A percentile compares a stretch with the other conserved stretches of the same genome.
Conservation (phyloP, 1,139 yeast genomes). For the Sugiyamaella paludigena region DNA sequence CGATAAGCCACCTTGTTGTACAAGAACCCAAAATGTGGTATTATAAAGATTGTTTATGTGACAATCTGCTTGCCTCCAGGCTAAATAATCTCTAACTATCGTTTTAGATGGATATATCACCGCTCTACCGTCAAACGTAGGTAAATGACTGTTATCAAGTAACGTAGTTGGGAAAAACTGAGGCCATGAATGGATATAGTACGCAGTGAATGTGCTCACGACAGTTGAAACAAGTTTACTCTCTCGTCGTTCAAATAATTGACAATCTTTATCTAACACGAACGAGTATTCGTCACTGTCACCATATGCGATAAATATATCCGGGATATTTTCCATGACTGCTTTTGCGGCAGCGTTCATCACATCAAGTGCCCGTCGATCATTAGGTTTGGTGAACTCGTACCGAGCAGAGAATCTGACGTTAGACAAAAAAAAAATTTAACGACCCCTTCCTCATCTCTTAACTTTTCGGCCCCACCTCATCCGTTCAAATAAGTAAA, state of each 20-base stretch:
- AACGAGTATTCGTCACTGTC: conserved; percentile 89
- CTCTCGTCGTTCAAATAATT: conserved; percentile 76
- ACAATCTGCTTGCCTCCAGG: conserved; percentile 97
- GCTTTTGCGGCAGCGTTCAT: conserved; percentile 80
- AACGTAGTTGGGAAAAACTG: conserved; percentile 51
- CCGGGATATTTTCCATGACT: conserved; percentile 63
- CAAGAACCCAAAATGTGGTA: conserved; percentile 89
- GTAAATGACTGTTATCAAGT: conserved; percentile 48
- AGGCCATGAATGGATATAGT: conserved; percentile 68
- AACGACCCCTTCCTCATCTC: too few species aligned
- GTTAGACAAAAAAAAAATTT: too few species aligned
- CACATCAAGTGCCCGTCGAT: conserved; percentile 63
- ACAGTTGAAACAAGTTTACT: conserved; percentile 75
- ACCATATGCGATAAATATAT: conserved; percentile 80
- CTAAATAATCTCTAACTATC: conserved; percentile 71
- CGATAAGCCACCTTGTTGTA: conserved; percentile 62
- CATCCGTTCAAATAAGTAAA: too few species aligned
- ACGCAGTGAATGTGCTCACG: conserved; percentile 77
- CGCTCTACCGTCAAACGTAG: conserved; percentile 89
- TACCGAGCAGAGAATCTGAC: conserved; percentile 60
- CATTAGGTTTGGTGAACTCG: conserved; percentile 84
- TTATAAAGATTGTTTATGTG: conserved; percentile 93
- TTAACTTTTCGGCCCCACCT: too few species aligned
- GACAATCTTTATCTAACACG: conserved; percentile 58
- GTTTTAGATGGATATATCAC: conserved; percentile 71